Conservation (phyloP, 2,329 filamentous ascomycete genomes). For the Annulohypoxylon truncatum region DNA sequence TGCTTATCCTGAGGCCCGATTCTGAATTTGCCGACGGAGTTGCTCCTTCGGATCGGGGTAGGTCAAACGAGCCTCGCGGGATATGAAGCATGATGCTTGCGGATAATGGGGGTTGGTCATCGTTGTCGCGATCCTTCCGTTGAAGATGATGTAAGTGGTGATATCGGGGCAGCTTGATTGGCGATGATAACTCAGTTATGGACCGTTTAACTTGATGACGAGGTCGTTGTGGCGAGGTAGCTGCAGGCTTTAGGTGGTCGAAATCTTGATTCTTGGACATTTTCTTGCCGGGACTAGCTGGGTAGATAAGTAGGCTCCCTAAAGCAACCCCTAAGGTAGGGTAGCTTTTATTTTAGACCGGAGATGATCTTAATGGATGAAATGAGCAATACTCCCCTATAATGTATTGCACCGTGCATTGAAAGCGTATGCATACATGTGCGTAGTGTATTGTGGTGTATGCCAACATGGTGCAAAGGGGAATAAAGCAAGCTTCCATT, state of each 20-base stretch:
- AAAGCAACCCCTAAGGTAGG: constrained; percentile 19
- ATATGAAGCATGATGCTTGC: constrained; percentile 47
- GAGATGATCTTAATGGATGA: neutral
- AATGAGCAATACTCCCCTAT: neutral
- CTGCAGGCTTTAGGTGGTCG: constrained; percentile 45
- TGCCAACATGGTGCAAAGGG: constrained; percentile 7
- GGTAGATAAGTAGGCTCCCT: constrained; percentile 14
- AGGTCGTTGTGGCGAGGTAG: constrained; percentile 52
- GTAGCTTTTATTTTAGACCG: constrained; percentile 20
- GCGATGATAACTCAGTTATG: constrained; percentile 64
- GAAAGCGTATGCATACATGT: constrained; percentile 15
- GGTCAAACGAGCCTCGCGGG: constrained; percentile 58
- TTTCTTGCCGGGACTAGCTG: constrained; percentile 20
- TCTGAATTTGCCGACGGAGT: constrained; percentile 56
- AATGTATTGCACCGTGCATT: constrained; percentile 10
- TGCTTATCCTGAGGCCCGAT: constrained; percentile 58
- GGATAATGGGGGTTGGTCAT: constrained; percentile 48
- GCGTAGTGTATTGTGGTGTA: neutral
- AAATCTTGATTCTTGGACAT: constrained; percentile 53
- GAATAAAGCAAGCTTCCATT: constrained; percentile 24
- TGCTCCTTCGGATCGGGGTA: constrained; percentile 58
- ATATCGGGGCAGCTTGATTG: constrained; percentile 51
- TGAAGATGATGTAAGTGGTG: constrained; percentile 54
- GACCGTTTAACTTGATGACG: constrained; percentile 68
- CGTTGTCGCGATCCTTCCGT: constrained; percentile 51